A percentile compares a stretch with the other conserved stretches of the same genome.
These are phyloP conservation scores for Bruguiera gymnorhiza DNA, from an alignment of 345 rosid species.

Conservation along the genomic window DNA sequence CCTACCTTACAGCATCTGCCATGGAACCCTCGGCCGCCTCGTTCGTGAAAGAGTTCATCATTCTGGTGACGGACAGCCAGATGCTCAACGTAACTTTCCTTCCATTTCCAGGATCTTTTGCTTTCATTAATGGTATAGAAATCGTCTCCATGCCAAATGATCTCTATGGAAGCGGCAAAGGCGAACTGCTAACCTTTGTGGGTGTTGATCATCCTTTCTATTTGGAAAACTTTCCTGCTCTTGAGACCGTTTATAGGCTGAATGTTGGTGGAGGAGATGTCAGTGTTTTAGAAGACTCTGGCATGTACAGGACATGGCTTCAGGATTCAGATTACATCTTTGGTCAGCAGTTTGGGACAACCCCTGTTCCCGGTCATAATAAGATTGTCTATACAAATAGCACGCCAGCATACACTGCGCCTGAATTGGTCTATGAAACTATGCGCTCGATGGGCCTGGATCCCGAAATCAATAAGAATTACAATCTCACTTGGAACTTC, in stretches of 20 bases:
- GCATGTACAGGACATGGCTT: conserved; percentile 21
- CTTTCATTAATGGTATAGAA: conserved; percentile 39
- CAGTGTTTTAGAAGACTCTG: conserved; percentile 9
- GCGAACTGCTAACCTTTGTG: background rate
- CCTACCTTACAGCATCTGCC: background rate
- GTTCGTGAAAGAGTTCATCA: background rate
- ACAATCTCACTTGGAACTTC: conserved; percentile 17
- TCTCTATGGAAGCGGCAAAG: conserved; percentile 7
- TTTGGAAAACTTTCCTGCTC: conserved; percentile 8
- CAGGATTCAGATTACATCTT: conserved; percentile 9
- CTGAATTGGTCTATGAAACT: conserved; percentile 1
- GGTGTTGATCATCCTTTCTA: background rate
- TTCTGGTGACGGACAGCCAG: background rate
- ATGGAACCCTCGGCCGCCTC: background rate
- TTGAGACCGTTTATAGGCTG: conserved; percentile 26
- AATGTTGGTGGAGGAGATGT: conserved; percentile 27
- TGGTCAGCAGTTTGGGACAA: background rate
- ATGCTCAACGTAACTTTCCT: background rate
- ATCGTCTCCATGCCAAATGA: conserved; percentile 32
- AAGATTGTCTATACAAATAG: background rate
- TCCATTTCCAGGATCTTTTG: conserved; percentile 13
- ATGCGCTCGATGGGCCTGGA: background rate
- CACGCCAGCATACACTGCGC: conserved; percentile 9
- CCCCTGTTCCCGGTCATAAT: background rate
- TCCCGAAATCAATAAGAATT: background rate